These are phyloP conservation scores for Pestalotiopsis fici DNA, from an alignment of 2,329 filamentous ascomycete species.

Conservation along the genomic window DNA sequence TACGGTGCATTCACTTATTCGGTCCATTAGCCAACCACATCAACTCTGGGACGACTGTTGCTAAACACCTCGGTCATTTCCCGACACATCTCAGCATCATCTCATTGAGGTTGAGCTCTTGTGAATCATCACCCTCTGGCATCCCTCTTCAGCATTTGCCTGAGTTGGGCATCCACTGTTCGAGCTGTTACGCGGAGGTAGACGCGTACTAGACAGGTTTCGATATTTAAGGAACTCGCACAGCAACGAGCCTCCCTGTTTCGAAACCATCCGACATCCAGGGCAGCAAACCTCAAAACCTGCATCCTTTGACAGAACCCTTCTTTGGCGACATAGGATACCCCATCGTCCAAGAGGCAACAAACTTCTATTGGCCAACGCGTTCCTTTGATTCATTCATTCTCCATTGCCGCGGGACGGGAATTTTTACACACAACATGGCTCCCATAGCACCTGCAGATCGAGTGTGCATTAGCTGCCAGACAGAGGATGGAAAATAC, in stretches of 20 bases:
- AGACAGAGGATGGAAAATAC: slow-evolving; percentile 55
- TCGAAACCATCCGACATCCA: not conserved
- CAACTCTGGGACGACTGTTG: not conserved
- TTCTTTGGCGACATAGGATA: no score
- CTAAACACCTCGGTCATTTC: not conserved
- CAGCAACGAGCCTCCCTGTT: not conserved
- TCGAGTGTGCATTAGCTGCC: slow-evolving; percentile 56
- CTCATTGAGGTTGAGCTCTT: no score
- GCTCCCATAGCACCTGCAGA: slow-evolving; percentile 18
- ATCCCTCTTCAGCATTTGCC: no score
- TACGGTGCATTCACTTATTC: not conserved
- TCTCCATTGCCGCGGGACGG: not conserved
- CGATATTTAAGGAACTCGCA: not conserved
- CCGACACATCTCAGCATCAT: not conserved
- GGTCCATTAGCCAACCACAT: not conserved
- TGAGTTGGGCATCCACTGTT: no score
- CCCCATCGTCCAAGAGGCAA: no score
- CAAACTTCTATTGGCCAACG: no score
- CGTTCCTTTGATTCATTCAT: not conserved
- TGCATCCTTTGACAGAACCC: no score
- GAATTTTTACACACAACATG: slow-evolving; percentile 18
- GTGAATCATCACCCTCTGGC: no score
- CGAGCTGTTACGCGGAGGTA: not conserved
- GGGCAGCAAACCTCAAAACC: not conserved
- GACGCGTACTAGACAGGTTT: not conserved